Percentiles rank a stretch among this genome's conserved stretches.
Conservation (phyloP, 805 yeast genomes). For the Kazachstania viticola region DNA sequence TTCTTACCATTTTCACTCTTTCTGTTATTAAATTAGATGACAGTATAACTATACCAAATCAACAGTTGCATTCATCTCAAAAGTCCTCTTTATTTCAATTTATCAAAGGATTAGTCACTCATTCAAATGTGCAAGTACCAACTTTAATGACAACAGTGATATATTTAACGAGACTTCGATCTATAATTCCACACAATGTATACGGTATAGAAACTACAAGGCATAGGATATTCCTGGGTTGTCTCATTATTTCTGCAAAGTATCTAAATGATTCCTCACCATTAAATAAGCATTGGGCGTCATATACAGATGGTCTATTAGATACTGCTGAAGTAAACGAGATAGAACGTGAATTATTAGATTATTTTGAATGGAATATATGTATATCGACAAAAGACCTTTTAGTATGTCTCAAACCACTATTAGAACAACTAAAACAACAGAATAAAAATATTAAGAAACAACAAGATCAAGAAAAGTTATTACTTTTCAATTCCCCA, state of each 20-base stretch:
- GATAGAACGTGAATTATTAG: conserved; percentile 78
- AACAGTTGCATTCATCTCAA: conserved; percentile 6
- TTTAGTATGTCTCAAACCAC: no score
- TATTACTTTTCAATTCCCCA: conserved; percentile 18
- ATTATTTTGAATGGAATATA: conserved; percentile 79
- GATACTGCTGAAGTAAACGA: conserved; percentile 70
- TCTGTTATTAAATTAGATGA: no score
- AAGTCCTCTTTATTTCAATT: conserved; percentile 45
- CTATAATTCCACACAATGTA: conserved; percentile 74
- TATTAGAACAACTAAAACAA: no score
- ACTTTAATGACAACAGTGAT: conserved; percentile 89
- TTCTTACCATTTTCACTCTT: conserved; percentile 18
- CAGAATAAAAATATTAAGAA: background rate
- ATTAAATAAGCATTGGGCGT: conserved; percentile 90
- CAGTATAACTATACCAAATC: background rate
- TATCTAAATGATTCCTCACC: conserved; percentile 88
- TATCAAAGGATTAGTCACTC: conserved; percentile 58
- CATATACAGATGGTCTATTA: conserved; percentile 77
- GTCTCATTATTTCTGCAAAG: conserved; percentile 81
- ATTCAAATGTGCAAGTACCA: conserved; percentile 89
- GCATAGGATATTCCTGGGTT: conserved; percentile 82
- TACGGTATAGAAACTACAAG: conserved; percentile 47
- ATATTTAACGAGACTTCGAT: conserved; percentile 66
- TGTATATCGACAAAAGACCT: no score
- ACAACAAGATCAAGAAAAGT: conserved; percentile 5